Percentiles rank a stretch among this genome's conserved stretches.
These are phyloP conservation scores for Tulasnella sp. DNA, from an alignment of 768 basidiomycete genomes.

Conservation along the genomic window DNA sequence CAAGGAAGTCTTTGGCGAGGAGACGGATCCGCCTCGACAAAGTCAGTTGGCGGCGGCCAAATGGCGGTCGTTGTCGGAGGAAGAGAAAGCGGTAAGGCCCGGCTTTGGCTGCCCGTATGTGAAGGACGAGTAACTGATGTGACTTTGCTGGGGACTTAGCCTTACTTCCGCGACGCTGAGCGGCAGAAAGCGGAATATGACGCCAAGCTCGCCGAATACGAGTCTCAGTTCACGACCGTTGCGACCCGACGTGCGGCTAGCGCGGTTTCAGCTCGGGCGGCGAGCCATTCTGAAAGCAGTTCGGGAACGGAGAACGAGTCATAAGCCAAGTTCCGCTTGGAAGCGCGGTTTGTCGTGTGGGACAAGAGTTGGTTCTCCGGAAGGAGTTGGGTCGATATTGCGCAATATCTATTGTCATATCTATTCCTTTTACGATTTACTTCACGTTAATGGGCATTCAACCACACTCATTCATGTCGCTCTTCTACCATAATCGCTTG, in stretches of 20 bases:
- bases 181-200: slow-evolving; percentile 95
- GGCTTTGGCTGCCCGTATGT: background rate
- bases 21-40: slow-evolving; percentile 91
- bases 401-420: background rate
- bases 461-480: background rate
- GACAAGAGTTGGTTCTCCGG: background rate
- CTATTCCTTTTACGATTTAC: background rate
- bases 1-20: slow-evolving; percentile 76
- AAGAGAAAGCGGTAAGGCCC: slow-evolving; percentile 75
- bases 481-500: background rate
- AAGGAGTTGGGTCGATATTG: background rate
- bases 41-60: slow-evolving; percentile 88
- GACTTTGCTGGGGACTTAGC: slow-evolving; percentile 46
- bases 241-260: background rate
- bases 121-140: background rate
- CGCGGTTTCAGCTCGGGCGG: background rate
- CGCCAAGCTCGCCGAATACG: slow-evolving; percentile 76
- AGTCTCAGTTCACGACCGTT: slow-evolving; percentile 46
- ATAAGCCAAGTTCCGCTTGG: background rate
- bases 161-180: slow-evolving; percentile 89
- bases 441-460: background rate
- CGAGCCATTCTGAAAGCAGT: background rate
- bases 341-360: background rate
- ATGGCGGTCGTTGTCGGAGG: slow-evolving; percentile 91
- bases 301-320: background rate